Percentiles rank a stretch among this genome's conserved stretches.
These are phyloP conservation scores for Steccherinum ochraceum DNA, from an alignment of 768 basidiomycete genomes.

Conservation along the genomic window DNA sequence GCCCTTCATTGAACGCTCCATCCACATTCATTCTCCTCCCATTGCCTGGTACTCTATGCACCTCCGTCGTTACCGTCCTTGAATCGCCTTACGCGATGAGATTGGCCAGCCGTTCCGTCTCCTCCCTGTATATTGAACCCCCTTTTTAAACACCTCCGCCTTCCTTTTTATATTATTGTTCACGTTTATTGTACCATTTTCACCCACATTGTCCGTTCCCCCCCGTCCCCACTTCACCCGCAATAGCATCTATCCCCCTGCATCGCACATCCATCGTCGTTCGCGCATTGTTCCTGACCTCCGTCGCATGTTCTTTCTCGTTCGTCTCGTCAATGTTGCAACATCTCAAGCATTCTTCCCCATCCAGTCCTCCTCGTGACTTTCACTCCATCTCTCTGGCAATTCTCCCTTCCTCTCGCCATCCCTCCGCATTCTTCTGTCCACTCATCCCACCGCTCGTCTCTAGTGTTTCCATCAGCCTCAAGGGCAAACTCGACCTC, in stretches of 20 bases:
- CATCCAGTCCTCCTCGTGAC: slow-evolving; percentile 24
- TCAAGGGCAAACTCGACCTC: slow-evolving; percentile 14
- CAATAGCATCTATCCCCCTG: slow-evolving; percentile 3
- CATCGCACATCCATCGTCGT: slow-evolving; percentile 7
- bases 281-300: slow-evolving; percentile 20
- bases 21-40: slow-evolving; percentile 39
- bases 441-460: slow-evolving; percentile 17
- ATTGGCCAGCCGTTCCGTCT: slow-evolving; percentile 34
- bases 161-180: slow-evolving; percentile 81
- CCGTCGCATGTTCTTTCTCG: slow-evolving; percentile 9
- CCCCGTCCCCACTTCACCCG: slow-evolving; percentile 9
- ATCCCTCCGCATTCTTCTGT: slow-evolving; percentile 15
- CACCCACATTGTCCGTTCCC: slow-evolving; percentile 29
- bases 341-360: slow-evolving; percentile 26
- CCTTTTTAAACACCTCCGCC: slow-evolving; percentile 40
- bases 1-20: slow-evolving; percentile 27
- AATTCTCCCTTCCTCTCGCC: neutral
- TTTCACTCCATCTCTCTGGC: neutral
- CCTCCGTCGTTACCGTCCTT: slow-evolving; percentile 17
- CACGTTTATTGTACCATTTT: slow-evolving; percentile 58
- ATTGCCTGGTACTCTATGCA: slow-evolving; percentile 36
- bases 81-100: slow-evolving; percentile 37
- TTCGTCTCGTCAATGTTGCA: slow-evolving; percentile 36
- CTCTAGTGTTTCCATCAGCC: slow-evolving; percentile 15
- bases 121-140: slow-evolving; percentile 15